Evolutionary conservation across 1,284 basidiomycete genomes (phyloP).

Genomic region (Cutaneotrichosporon curvatum): DNA sequence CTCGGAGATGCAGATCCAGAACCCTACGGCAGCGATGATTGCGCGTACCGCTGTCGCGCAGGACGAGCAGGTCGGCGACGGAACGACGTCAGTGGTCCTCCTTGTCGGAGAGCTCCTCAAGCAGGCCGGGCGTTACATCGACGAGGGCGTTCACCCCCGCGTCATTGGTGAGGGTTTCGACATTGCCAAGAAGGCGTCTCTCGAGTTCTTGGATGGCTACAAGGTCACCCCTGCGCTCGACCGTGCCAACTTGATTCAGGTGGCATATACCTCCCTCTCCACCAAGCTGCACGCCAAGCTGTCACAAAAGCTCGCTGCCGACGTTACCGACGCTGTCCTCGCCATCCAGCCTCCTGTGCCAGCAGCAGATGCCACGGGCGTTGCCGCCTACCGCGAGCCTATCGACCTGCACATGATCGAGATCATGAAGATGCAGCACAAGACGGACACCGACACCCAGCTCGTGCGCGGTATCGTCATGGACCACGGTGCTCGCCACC

Average conservation of each 20-base stretch:
- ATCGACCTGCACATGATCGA: slow-evolving; percentile 99
- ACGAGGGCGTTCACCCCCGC: slow-evolving; percentile 96
- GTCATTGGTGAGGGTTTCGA: slow-evolving; percentile 95
- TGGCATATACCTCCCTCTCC: slow-evolving; percentile 87
- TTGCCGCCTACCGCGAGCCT: slow-evolving; percentile 68
- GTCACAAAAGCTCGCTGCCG: slow-evolving; percentile 81
- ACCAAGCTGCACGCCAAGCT: slow-evolving; percentile 83
- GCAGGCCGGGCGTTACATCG: slow-evolving; percentile 95
- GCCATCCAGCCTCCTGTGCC: slow-evolving; percentile 71
- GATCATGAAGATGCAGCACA: slow-evolving; percentile 99
- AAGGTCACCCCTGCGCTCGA: slow-evolving; percentile 66
- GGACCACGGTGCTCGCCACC: slow-evolving; percentile 85
- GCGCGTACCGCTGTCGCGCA: slow-evolving; percentile 96
- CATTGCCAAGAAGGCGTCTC: slow-evolving; percentile 89
- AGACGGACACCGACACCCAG: slow-evolving; percentile 96
- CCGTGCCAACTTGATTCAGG: slow-evolving; percentile 82
- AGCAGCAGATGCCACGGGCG: slow-evolving; percentile 51
- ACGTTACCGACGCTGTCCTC: slow-evolving; percentile 91
- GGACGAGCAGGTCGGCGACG: slow-evolving; percentile 98
- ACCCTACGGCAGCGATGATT: slow-evolving; percentile 99
- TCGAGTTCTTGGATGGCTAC: slow-evolving; percentile 83
- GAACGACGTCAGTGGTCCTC: slow-evolving; percentile 94
- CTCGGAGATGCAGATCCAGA: slow-evolving; percentile 98
- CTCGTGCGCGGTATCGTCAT: slow-evolving; percentile 90
- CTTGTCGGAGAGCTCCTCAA: slow-evolving; percentile 95